Base-by-base conservation (phyloP, 2,329 filamentous ascomycete genomes). In the Stachybotrys chartarum region DNA sequence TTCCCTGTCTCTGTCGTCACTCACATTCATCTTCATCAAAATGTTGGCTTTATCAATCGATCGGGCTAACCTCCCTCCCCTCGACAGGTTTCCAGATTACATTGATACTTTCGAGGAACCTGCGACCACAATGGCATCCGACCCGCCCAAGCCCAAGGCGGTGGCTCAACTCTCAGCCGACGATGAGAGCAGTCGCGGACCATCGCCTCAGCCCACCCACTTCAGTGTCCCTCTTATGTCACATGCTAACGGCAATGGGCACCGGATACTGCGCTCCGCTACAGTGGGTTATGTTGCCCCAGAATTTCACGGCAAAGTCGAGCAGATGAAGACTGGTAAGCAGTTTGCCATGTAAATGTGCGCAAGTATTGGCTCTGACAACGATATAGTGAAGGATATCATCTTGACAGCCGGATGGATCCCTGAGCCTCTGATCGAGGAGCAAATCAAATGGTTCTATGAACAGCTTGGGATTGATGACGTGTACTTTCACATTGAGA, bases 381-480 rank as follows among this genome's bases (percentile, higher is more conserved):
- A 45, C 52, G 60, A 30, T 54, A 47, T 59, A 90, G 92, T 97
- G 69, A 91, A 91, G 84, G 85, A 87, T 61, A 78, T 87, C 67
- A 85, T 97, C 63, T 80, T 84, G 66, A 82, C 86, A 61, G 88
- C 87, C 67, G 89, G 87, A 57, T 97, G 95, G 82, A 90, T 99
- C 58, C 94, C 94, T 1, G 80, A 83, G 56, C 80, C 88, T 53
- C 88, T 96, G 61, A 82, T 97, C 59, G 88, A 95, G 59, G 81
- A 85, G 30, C 92, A 99, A 75, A 90, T 92, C 53, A 81, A 84
- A 57, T 99, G 94, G 93, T 99, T 99, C 79, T 99, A 99, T 78
- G 90, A 94, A 70, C 88, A 95, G 72, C 84, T 99, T 30, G 94
- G 94, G 64, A 99, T 99, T 65, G 94, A 99, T 68, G 94, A 97